Percentiles rank a stretch among this genome's conserved stretches.
Evolutionary conservation across 2,329 filamentous ascomycete genomes (phyloP).

Genomic region (Penicillium sp.): DNA sequence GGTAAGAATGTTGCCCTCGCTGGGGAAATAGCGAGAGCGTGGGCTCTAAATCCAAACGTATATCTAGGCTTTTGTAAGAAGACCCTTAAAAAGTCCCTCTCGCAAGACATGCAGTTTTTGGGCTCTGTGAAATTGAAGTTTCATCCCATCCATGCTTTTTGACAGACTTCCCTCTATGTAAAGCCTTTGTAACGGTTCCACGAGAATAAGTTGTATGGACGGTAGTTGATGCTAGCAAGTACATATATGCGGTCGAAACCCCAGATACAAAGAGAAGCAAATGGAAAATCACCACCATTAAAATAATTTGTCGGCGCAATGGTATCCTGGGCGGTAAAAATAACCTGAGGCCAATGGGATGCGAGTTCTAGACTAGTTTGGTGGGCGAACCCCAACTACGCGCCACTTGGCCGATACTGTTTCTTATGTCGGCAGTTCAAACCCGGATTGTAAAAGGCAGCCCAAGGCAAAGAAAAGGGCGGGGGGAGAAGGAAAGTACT

Average conservation of each 20-base stretch:
- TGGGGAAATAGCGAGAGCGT: too few relatives aligned
- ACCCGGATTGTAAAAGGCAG: slow-evolving; percentile 6
- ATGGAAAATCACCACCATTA: not conserved
- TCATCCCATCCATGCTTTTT: slow-evolving; percentile 10
- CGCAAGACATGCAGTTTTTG: slow-evolving; percentile 11
- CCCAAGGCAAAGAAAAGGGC: not conserved
- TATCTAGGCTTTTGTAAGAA: slow-evolving; percentile 5
- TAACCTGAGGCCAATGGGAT: not conserved
- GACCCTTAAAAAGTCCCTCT: slow-evolving; percentile 5
- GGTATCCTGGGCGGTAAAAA: not conserved
- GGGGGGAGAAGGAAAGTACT: not conserved
- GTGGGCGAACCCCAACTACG: slow-evolving; percentile 6
- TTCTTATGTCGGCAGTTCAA: slow-evolving; percentile 16
- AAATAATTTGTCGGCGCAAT: not conserved
- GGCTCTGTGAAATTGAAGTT: not conserved
- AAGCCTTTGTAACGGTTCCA: too few relatives aligned
- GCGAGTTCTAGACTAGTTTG: slow-evolving; percentile 4
- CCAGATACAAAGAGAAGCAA: not conserved
- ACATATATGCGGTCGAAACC: too few relatives aligned
- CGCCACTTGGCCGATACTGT: slow-evolving; percentile 1
- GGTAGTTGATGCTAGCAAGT: too few relatives aligned
- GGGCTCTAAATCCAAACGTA: too few relatives aligned
- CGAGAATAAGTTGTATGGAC: too few relatives aligned
- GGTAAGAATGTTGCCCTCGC: too few relatives aligned
- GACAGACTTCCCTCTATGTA: too few relatives aligned